Evolutionary conservation across 2,329 filamentous ascomycete genomes (phyloP).

Genomic region (Parascedosporium putredinis): DNA sequence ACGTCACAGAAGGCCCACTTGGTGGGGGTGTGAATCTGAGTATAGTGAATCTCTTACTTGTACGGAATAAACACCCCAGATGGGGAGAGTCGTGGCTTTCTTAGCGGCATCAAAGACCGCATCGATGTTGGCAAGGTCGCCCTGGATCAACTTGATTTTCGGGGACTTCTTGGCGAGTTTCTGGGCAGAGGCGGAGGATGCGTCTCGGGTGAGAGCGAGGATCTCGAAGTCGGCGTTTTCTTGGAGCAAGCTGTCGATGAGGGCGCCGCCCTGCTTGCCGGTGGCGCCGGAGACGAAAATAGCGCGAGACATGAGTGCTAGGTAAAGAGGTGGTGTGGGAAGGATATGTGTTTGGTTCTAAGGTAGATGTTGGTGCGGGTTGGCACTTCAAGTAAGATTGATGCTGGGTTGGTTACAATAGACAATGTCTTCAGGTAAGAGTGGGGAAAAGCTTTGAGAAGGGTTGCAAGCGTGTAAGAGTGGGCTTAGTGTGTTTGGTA

Average conservation of each 20-base stretch:
- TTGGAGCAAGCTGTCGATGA: constrained; percentile 20
- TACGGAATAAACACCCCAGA: constrained; percentile 53
- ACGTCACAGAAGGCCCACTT: not conserved
- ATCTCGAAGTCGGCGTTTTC: constrained; percentile 33
- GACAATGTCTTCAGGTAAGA: too few species aligned
- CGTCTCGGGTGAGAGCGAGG: constrained; percentile 50
- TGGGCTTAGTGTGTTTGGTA: too few species aligned
- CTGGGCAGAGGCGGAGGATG: constrained; percentile 37
- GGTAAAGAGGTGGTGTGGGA: too few species aligned
- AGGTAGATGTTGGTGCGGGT: too few species aligned
- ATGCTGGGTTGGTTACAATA: too few species aligned
- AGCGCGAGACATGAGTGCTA: constrained; percentile 19
- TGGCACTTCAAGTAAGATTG: too few species aligned
- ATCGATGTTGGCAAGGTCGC: constrained; percentile 41
- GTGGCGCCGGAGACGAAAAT: constrained; percentile 26
- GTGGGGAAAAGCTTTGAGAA: too few species aligned
- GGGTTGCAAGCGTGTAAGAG: too few species aligned
- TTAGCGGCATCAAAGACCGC: constrained; percentile 37
- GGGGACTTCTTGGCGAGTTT: constrained; percentile 32
- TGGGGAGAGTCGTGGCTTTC: constrained; percentile 15
- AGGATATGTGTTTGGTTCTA: too few species aligned
- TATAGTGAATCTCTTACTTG: constrained; percentile 28
- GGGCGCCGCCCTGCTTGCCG: constrained; percentile 26
- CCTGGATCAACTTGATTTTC: constrained; percentile 44
- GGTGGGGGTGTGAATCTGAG: not conserved